Base-by-base conservation (phyloP, 495 filamentous ascomycete genomes). In the Hypoxylon perforatum region DNA sequence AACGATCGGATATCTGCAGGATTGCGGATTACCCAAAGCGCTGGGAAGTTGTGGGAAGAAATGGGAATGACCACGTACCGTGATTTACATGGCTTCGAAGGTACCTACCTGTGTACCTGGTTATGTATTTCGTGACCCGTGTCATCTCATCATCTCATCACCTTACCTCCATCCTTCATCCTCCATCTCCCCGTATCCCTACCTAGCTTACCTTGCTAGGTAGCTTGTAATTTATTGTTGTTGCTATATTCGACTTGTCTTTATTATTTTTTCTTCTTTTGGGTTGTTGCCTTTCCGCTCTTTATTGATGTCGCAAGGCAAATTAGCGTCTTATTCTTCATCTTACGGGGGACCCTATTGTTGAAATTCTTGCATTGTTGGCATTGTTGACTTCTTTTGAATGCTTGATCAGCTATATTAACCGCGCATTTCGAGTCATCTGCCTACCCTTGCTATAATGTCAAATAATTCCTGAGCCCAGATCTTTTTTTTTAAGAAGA, bases 81-180 rank as follows among this genome's bases (percentile, higher is more conserved):
- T 33, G 30, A 33, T 9, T 41, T 10, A 15, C 3, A n/a, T 15
- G 17, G 38, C 4, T 35, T 35, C 11, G 30, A 35, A 5, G 11
- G 30, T 35, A n/a, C n/a, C n/a, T 51, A 42, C 25, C 57, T 53
- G 52, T 52, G 53, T 50, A 36, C 30, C 23, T 56, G 59, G 59
- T 58, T 12, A 10, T 50, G 5, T 47, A 61, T 60, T 64, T 65
- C 57, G 61, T 65, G 67, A 65, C 67, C 57, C 61, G 67, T 69
- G 67, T 70, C 67, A 70, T 70, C 33, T 39, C 25, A 41, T 15
- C 22, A 33, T 28, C 25, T 28, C 25, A 28, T 28, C 25, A 33
- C 11, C 46, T 63, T 51, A 39, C 48, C 55, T 11, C 25, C 23
- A 47, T 57, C 47, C 57, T 46, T 5, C 35, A 18, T 51, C 28